Evolutionary conservation across 2,329 filamentous ascomycete species (phyloP), one percentile per base, ranked within the genome.

Genomic region (Uncinocarpus reesii): DNA sequence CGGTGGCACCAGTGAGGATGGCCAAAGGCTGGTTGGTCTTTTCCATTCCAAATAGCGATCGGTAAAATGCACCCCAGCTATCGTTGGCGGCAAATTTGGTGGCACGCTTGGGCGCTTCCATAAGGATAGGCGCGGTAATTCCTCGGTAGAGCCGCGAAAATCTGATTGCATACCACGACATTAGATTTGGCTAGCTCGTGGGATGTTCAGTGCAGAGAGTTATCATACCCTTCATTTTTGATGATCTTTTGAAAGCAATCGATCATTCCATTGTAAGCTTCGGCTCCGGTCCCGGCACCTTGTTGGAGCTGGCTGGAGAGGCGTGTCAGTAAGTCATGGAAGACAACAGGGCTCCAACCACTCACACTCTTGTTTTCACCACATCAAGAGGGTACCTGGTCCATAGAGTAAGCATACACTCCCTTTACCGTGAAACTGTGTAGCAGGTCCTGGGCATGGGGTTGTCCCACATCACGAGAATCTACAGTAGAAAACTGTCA

Each of bases 11-110:
- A 3, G 92, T 98, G 44, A 98, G 79, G 56, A 95, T 79, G 20
- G 92, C 94, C 51, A 98, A 79, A 1, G 80, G 79, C 71, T 98
- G 92, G 63, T 78, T 96, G 82, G 93, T 92, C 73, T 95, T 86
- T 49, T 79, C 69, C 48, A 84, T 76, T 56, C 86, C 87, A 65
- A 98, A 96, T 43, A 84, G 66, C 58, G 84, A 83, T 64, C 88
- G 85, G 75, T 94, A 98, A 70, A 95, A 78, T 70, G 88, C 81
- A 61, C 92, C 92, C 92, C 92, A 98, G 67, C 90, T 86, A 67
- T 98, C 92, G 71, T 98, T 98, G 71, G 92, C 92, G 40, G 92
- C 90, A 70, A 98, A 98, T 71, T 98, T 98, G 73, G 87, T 96
- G 36, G 90, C 90, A 71, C 88, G 78, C 79, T 95, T 95, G 69